Percentiles rank a stretch among this genome's conserved stretches.
These are phyloP conservation scores for Aegilops sharonensis DNA, from an alignment of 176 grass and related monocot species.

Conservation along the genomic window DNA sequence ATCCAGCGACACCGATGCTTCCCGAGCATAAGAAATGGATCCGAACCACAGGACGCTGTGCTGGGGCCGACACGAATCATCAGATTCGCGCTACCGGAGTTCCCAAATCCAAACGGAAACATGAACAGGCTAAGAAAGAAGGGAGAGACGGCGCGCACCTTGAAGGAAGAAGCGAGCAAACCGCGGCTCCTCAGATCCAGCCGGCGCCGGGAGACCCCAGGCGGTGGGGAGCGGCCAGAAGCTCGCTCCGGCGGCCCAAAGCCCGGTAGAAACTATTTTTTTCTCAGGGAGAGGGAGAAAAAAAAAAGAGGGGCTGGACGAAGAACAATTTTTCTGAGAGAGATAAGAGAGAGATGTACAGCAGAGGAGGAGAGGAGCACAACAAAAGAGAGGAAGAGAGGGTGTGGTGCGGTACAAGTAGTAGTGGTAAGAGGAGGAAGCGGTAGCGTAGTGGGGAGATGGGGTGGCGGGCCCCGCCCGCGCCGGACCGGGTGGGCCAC, in stretches of 20 bases:
- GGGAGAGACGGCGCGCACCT: background rate
- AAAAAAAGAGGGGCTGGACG: too few species aligned
- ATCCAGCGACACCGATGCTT: background rate
- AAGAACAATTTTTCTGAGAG: background rate
- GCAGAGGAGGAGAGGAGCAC: constrained; percentile 1
- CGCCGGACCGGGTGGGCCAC: background rate
- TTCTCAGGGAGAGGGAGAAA: background rate
- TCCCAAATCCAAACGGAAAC: background rate
- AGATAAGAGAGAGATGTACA: background rate
- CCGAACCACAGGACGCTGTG: background rate
- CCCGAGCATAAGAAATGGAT: too few species aligned
- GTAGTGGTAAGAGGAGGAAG: background rate
- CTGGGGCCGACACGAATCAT: background rate
- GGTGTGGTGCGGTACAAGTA: background rate
- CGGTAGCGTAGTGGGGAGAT: constrained; percentile 12
- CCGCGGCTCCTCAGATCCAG: background rate
- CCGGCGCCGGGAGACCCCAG: background rate
- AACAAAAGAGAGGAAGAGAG: background rate
- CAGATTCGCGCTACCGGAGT: background rate
- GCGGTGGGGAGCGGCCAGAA: background rate
- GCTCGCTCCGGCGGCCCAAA: background rate
- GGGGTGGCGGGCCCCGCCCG: constrained; percentile 43
- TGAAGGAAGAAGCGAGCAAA: background rate
- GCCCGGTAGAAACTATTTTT: background rate
- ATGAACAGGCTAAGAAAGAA: background rate